A percentile compares a stretch with the other conserved stretches of the same genome.
Conservation (phyloP, 139 green algal genomes). For the Chlamydomonas eustigma region DNA sequence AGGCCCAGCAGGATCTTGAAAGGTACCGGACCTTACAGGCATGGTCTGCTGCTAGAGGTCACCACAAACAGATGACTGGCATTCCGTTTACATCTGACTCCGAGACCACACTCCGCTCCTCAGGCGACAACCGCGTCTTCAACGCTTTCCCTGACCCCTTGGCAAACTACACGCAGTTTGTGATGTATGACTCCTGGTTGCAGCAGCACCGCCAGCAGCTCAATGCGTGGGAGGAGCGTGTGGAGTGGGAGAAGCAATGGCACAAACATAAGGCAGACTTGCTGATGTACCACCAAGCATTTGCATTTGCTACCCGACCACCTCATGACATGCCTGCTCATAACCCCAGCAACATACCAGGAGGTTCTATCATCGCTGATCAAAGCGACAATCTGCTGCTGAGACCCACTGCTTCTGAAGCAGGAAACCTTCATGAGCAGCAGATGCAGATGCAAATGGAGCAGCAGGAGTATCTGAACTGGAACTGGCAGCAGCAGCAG, state of each 20-base stretch:
- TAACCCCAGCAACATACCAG: too few species aligned
- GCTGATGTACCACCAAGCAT: not conserved
- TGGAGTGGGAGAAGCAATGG: not conserved
- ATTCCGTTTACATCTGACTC: too few species aligned
- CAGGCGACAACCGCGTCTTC: not conserved
- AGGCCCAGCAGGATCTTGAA: not conserved
- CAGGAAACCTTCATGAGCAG: too few species aligned
- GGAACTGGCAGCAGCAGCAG: too few species aligned
- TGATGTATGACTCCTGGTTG: not conserved
- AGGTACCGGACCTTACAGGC: not conserved
- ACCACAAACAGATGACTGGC: not conserved
- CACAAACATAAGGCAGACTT: not conserved
- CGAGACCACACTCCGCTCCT: not conserved
- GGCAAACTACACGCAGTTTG: not conserved
- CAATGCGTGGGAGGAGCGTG: not conserved
- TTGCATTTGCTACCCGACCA: not conserved
- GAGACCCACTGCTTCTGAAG: too few species aligned
- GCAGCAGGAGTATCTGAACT: too few species aligned
- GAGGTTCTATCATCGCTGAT: too few species aligned
- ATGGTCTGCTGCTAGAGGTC: not conserved
- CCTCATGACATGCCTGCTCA: too few species aligned
- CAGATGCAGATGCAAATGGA: too few species aligned
- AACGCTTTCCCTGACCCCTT: conserved; percentile 5
- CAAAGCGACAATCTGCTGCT: too few species aligned
- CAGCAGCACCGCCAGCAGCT: not conserved